Percentiles rank a stretch among this genome's conserved stretches.
Conservation (phyloP, 371 early-diverging fungal genomes). For the Dichotomocladium elegans region DNA sequence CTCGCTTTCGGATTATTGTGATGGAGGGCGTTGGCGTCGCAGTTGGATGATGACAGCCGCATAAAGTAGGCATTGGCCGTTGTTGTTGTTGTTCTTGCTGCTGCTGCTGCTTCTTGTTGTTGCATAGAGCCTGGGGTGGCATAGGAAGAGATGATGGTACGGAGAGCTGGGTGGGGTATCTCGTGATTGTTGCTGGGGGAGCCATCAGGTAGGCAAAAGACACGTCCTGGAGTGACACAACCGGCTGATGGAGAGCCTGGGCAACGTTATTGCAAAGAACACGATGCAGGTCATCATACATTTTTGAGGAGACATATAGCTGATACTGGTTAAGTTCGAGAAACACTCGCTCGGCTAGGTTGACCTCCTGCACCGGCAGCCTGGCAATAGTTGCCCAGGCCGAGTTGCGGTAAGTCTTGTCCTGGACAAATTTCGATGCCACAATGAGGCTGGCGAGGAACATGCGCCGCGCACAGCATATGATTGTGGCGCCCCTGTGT, state of each 20-base stretch:
- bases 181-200: constrained; percentile 2
- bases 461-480: constrained; percentile 71
- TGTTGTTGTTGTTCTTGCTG: too few species aligned
- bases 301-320: constrained; percentile 59
- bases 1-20: constrained; percentile 1
- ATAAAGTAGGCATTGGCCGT: too few species aligned
- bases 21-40: too few species aligned
- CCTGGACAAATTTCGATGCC: constrained; percentile 77
- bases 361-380: constrained; percentile 69
- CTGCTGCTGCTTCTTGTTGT: too few species aligned
- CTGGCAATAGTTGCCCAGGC: constrained; percentile 81
- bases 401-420: constrained; percentile 75
- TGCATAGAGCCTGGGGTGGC: too few species aligned
- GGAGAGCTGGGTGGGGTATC: too few species aligned
- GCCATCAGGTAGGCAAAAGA: neutral
- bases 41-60: neutral
- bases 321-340: constrained; percentile 67
- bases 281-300: constrained; percentile 46
- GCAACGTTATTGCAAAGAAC: constrained; percentile 28
- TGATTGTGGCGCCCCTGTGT: neutral
- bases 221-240: constrained; percentile 5
- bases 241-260: constrained; percentile 11
- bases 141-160: too few species aligned
- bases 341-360: constrained; percentile 70
- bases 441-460: constrained; percentile 73